These are phyloP conservation scores for Cinnamomum chago DNA, from an alignment of 164 flowering plant genomes.

Conservation along the genomic window DNA sequence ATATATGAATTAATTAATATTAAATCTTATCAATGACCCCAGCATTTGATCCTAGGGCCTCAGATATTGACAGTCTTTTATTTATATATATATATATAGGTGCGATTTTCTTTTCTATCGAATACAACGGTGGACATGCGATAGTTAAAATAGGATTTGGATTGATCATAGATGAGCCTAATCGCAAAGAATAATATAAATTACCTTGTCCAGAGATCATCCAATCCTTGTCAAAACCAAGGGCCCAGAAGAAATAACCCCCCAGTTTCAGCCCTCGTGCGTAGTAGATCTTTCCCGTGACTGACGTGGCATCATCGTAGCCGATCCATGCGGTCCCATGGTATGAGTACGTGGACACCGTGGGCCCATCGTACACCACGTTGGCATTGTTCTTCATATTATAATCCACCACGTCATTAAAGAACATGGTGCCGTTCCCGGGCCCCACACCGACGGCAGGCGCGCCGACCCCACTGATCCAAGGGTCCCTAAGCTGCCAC, in stretches of 20 bases:
- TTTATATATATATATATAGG: too few species aligned
- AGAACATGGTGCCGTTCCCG: constrained; percentile 20
- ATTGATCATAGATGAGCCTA: too few species aligned
- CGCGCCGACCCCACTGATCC: constrained; percentile 25
- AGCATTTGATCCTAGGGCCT: too few species aligned
- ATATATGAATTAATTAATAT: too few species aligned
- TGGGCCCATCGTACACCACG: constrained; percentile 18
- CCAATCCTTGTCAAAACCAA: constrained; percentile 22
- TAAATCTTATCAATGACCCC: too few species aligned
- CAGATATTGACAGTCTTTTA: too few species aligned
- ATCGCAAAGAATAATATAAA: too few species aligned
- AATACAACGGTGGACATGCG: too few species aligned
- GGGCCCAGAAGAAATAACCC: constrained; percentile 32
- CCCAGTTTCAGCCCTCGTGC: constrained; percentile 14
- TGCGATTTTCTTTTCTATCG: too few species aligned
- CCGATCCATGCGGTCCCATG: constrained; percentile 25
- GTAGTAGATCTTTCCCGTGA: constrained; percentile 12
- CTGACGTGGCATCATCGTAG: constrained; percentile 16
- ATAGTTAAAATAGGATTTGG: too few species aligned
- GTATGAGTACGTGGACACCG: constrained; percentile 19
- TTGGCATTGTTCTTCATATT: constrained; percentile 17
- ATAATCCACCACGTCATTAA: constrained; percentile 13
- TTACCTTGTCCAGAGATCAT: constrained; percentile 22
- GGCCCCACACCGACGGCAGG: constrained; percentile 32
- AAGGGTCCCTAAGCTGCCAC: constrained; percentile 27